Base-by-base conservation (phyloP, 2,329 filamentous ascomycete genomes). In the Cladosporium sp. region DNA sequence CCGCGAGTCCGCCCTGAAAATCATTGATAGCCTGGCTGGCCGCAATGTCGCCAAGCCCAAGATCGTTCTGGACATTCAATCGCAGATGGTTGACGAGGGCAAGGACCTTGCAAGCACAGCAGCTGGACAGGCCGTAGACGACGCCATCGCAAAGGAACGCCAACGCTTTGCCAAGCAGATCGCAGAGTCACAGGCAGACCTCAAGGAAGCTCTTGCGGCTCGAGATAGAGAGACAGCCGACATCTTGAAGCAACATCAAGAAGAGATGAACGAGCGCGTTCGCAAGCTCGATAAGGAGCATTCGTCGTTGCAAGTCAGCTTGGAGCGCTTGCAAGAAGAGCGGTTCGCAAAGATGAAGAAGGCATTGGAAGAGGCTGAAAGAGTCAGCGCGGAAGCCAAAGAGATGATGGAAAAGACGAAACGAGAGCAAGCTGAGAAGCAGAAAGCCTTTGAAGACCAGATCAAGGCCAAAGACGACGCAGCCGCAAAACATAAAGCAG, bases 71-170 rank as follows among this genome's bases (percentile, higher is more conserved):
- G 40, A 57, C 9, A 58, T 60, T 15, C 59, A 61, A 43, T 27
- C 49, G 13, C 54, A 62, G 29, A 46, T 61, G 27, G 57, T 61
- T 18, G 56, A 60, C 12, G 45, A 61, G 20, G 32, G 48, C 11
- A 62, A 57, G 29, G 27, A 43, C 7, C 55, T 61, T 1, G 45
- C 46, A 6, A 40, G 57, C 6, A 62, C 59, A 1, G 42, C 51
- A 13, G 59, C 59, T 3, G 59, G 39, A 2, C 27, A 35, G 27
- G 47, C 47, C 9, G 25, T 50, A 1, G 47, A 50, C 13, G 27
- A 38, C 29, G 47, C 47, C 6, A 43, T 50, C 7, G 29, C 47
- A 3, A 42, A 50, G 16, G 39, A 50, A 13, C 40, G 47, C 7
- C 15, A 43, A 2, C 39, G 40, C 6, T 43, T 50, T 5, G 47